Percentiles rank a stretch among this genome's conserved stretches.
phyloP scores from a whole-genome alignment of 768 basidiomycete species.

The Chalciporus pseudorubinellus region DNA sequence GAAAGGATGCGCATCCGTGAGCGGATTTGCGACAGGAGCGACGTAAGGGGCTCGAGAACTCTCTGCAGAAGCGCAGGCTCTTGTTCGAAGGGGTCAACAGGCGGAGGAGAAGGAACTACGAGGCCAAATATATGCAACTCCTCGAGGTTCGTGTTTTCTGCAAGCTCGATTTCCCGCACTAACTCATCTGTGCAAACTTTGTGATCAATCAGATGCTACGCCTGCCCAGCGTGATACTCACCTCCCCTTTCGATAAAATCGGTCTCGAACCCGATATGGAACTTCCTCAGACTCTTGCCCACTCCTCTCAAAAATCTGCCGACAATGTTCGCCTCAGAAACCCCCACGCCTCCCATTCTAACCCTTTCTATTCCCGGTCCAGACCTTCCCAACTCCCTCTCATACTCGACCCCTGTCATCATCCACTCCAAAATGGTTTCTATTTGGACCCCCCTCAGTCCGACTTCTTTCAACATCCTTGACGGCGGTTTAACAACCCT shows the following conservation, averaged over 20 bases:
- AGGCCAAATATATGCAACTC: constrained; percentile 34
- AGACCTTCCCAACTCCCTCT: constrained; percentile 2
- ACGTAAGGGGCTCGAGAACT: constrained; percentile 24
- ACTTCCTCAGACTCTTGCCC: constrained; percentile 23
- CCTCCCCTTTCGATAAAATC: constrained; percentile 31
- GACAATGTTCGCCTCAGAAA: constrained; percentile 24
- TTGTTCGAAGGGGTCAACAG: constrained; percentile 19
- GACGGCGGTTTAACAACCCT: constrained; percentile 15
- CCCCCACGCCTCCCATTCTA: constrained; percentile 29
- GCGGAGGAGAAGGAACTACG: constrained; percentile 31
- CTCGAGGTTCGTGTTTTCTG: constrained; percentile 22
- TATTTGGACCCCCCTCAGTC: constrained; percentile 22
- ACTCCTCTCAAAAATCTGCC: constrained; percentile 25
- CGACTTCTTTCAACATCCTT: constrained; percentile 23
- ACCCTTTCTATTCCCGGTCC: constrained; percentile 19
- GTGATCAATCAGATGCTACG: constrained; percentile 7
- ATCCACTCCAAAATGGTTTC: constrained; percentile 32
- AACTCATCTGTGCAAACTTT: constrained; percentile 16
- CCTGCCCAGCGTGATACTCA: constrained; percentile 10
- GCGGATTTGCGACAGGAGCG: constrained; percentile 24
- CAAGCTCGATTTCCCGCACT: constrained; percentile 27
- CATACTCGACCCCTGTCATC: constrained; percentile 16
- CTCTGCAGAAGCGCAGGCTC: constrained; percentile 6
- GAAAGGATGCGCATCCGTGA: constrained; percentile 32
- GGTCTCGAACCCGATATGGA: constrained; percentile 29